phyloP scores from a whole-genome alignment of 495 filamentous ascomycete genomes.

The Penicillium egyptiacum region DNA sequence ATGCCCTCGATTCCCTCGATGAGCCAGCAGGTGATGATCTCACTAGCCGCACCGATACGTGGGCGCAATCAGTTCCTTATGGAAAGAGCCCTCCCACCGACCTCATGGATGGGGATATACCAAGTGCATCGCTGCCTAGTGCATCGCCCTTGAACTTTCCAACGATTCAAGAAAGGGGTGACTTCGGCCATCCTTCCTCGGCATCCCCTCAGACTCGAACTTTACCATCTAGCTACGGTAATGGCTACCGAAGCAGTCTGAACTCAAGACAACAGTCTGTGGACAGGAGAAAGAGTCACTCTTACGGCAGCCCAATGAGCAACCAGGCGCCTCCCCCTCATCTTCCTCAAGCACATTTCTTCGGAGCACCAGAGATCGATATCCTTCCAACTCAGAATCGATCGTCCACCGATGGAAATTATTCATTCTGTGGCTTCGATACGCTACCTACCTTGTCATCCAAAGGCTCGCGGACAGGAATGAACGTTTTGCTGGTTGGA shows the following conservation, averaged over 20 bases:
- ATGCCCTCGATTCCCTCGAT: slow-evolving; percentile 39
- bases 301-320: slow-evolving; percentile 43
- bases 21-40: slow-evolving; percentile 38
- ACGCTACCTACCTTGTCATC: slow-evolving; percentile 52
- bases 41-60: slow-evolving; percentile 44
- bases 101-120: slow-evolving; percentile 42
- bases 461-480: slow-evolving; percentile 51
- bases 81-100: slow-evolving; percentile 51
- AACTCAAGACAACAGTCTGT: slow-evolving; percentile 43
- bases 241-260: slow-evolving; percentile 40
- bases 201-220: slow-evolving; percentile 48
- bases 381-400: slow-evolving; percentile 34
- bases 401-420: slow-evolving; percentile 54
- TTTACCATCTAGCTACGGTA: slow-evolving; percentile 46
- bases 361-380: slow-evolving; percentile 57
- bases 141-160: slow-evolving; percentile 47
- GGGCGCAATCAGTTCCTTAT: slow-evolving; percentile 51
- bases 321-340: slow-evolving; percentile 73
- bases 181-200: slow-evolving; percentile 52
- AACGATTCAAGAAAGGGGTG: slow-evolving; percentile 41
- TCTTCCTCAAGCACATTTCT: slow-evolving; percentile 74
- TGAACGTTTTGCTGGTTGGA: slow-evolving; percentile 72
- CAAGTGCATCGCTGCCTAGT: slow-evolving; percentile 42
- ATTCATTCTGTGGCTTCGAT: slow-evolving; percentile 81
- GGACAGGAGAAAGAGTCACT: slow-evolving; percentile 46